phyloP scores from a whole-genome alignment of 2,329 filamentous ascomycete species.

The Stemphylium beticola region DNA sequence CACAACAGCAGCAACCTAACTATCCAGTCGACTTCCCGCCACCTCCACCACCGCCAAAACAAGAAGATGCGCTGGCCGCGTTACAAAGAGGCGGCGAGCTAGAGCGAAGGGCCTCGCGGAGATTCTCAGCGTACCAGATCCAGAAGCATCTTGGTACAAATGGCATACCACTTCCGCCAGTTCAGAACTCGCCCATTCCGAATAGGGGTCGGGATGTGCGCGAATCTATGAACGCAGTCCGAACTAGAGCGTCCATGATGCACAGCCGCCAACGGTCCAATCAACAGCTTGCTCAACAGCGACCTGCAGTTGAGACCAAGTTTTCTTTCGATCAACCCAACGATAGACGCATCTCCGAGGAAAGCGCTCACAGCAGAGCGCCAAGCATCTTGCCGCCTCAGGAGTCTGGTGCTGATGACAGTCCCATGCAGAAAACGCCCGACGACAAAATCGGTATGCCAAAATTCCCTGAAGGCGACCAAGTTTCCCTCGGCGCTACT shows the following conservation, averaged over 20 bases:
- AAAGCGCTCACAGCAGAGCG: slow-evolving; percentile 53
- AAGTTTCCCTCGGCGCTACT: slow-evolving; percentile 42
- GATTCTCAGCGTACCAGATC: slow-evolving; percentile 97
- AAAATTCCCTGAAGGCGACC: slow-evolving; percentile 42
- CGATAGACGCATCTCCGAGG: slow-evolving; percentile 67
- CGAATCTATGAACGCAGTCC: slow-evolving; percentile 80
- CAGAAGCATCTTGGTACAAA: slow-evolving; percentile 89
- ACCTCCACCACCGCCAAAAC: slow-evolving; percentile 78
- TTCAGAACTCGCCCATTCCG: slow-evolving; percentile 79
- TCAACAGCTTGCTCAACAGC: slow-evolving; percentile 41
- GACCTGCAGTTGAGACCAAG: slow-evolving; percentile 58
- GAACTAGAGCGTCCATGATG: slow-evolving; percentile 63
- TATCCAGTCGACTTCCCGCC: slow-evolving; percentile 68
- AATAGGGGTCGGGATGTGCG: slow-evolving; percentile 83
- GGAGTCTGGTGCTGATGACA: slow-evolving; percentile 41
- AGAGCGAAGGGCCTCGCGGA: slow-evolving; percentile 86
- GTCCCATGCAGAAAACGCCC: slow-evolving; percentile 60
- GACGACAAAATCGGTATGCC: slow-evolving; percentile 66
- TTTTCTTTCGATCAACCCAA: slow-evolving; percentile 62
- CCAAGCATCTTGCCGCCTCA: slow-evolving; percentile 45
- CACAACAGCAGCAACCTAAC: slow-evolving; percentile 39
- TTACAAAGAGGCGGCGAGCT: slow-evolving; percentile 90
- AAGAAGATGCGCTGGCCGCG: slow-evolving; percentile 88
- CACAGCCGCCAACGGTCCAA: slow-evolving; percentile 60
- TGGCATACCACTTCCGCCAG: slow-evolving; percentile 80